Base-by-base conservation (phyloP, 352 stramenopile species). In the Phytophthora quininea region DNA sequence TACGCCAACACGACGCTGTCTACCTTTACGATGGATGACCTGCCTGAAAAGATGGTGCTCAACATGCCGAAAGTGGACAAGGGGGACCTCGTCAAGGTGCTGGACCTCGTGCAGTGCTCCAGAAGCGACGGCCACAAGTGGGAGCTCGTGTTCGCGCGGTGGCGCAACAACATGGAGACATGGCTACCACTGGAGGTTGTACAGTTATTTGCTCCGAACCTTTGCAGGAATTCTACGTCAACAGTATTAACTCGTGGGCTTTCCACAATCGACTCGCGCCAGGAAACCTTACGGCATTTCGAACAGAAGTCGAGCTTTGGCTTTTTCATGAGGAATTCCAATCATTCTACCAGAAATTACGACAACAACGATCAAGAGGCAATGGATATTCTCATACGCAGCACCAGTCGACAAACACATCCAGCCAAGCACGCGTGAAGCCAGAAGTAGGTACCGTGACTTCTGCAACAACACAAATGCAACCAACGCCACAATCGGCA, bases 221-320 rank as follows among this genome's bases (percentile, higher is more conserved):
- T 91, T 60, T 93, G 48, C 82, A 93, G 54, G 78, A 86, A 54
- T 91, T 93, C 58, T 93, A 90, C 51, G 83, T 92, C 45, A 90
- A 86, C 54, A 88, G 66, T 30, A 79, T 91, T 63, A 93, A 93
- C 62, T 93, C 85, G 38, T 93, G 85, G 85, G 71, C 58, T 5
- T 85, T 91, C 45, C 71, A 76, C 37, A 55, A 71, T 27, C 83
- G 85, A 33, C 59, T 92, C 30, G 64, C 76, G 31, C 62, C 68
- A 1, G 56, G 70, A 9, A 89, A 72, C 35, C 68, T 89, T 10
- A 46, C 42, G 12, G 43, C 32, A 2, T 86, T 77, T 54, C 72
- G 67, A 33, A 93, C 85, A 1, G 85, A 93, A 52, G 79, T 91
- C 14, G 83, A 93, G 62, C 59, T 92, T 11, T 93, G 85, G 85